phyloP scores from a whole-genome alignment of 176 grass and related monocot genomes.

The Oryza glaberrima region DNA sequence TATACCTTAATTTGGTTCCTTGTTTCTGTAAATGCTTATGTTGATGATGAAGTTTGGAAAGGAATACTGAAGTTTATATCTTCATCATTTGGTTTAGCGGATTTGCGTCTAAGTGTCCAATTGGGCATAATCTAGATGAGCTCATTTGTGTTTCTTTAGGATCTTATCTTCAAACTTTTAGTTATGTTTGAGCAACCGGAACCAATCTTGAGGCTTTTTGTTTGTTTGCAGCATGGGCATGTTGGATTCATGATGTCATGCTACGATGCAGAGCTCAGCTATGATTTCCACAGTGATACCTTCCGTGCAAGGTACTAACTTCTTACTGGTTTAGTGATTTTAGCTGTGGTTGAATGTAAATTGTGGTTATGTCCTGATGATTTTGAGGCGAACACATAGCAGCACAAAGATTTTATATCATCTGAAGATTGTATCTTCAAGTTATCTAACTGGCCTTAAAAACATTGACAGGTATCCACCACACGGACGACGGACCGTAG shows the following conservation, averaged over 20 bases:
- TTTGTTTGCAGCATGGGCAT: conserved; percentile 91
- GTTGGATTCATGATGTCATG: conserved; percentile 99
- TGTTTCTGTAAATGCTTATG: too few relatives aligned
- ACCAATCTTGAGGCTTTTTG: conserved; percentile 18
- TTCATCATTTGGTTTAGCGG: conserved; percentile 36
- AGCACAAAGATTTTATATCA: conserved; percentile 4
- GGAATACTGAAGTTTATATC: background rate
- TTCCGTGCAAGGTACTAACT: conserved; percentile 79
- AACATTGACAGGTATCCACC: conserved; percentile 70
- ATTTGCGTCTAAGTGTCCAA: conserved; percentile 1
- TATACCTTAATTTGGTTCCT: conserved; percentile 26
- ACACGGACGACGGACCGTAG: conserved; percentile 68
- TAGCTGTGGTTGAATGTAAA: background rate
- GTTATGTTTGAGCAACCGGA: conserved; percentile 24
- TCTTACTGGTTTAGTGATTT: conserved; percentile 11
- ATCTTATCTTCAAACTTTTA: conserved; percentile 9
- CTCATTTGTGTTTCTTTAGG: conserved; percentile 13
- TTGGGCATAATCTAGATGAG: background rate
- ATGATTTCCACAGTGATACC: conserved; percentile 62
- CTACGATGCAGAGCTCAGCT: conserved; percentile 95
- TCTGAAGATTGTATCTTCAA: background rate
- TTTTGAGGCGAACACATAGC: background rate
- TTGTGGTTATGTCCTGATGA: background rate
- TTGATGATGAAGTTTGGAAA: conserved; percentile 8
- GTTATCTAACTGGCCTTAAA: background rate